Evolutionary conservation across 495 filamentous ascomycete species (phyloP).

Genomic region (Apiosordaria backusii): DNA sequence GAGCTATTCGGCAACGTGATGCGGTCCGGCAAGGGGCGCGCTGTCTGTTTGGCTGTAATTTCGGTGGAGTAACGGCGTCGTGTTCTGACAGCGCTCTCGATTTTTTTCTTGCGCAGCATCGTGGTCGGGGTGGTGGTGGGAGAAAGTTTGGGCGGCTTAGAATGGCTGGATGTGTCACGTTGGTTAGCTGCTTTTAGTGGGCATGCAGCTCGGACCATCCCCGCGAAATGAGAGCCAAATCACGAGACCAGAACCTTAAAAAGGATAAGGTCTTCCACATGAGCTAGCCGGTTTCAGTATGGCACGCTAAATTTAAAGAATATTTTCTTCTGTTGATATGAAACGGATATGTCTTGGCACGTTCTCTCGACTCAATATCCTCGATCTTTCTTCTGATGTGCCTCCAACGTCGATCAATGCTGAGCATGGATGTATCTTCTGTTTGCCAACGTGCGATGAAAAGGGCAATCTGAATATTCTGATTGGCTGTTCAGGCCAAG

Average conservation of each 20-base stretch:
- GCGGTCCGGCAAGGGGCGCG: not conserved
- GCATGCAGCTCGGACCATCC: not conserved
- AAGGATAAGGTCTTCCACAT: not conserved
- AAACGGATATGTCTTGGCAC: no score
- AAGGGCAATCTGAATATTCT: not conserved
- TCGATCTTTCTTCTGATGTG: no score
- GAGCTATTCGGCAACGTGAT: not conserved
- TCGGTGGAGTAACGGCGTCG: not conserved
- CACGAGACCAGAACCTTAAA: not conserved
- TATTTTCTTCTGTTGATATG: no score
- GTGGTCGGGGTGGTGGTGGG: constrained; percentile 4
- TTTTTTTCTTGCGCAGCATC: not conserved
- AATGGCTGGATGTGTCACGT: constrained; percentile 3
- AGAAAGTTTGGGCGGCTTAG: not conserved
- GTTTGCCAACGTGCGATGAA: no score
- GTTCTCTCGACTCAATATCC: no score
- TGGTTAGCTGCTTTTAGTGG: not conserved
- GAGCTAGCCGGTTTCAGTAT: not conserved
- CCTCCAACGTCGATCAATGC: no score
- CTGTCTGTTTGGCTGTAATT: not conserved
- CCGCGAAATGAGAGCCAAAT: not conserved
- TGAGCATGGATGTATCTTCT: no score
- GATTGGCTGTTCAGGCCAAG: not conserved
- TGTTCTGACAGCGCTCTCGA: not conserved
- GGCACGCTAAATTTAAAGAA: not conserved